A percentile compares a stretch with the other conserved stretches of the same genome.
Conservation (phyloP, 208 protist genomes). For the Herpetomonas tarakana region DNA sequence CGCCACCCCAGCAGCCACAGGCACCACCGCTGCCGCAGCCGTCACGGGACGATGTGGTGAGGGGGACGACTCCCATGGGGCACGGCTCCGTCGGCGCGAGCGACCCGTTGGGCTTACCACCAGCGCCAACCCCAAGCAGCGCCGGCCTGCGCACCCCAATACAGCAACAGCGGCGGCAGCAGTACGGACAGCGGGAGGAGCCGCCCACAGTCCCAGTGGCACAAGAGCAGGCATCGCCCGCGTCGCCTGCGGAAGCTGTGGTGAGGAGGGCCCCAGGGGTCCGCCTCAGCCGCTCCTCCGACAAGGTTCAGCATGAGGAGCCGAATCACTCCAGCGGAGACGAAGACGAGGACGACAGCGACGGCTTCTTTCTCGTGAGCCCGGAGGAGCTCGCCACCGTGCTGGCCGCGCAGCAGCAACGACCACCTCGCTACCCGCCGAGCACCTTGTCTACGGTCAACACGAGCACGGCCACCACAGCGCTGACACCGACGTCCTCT, state of each 20-base stretch:
- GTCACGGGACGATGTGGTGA: not conserved
- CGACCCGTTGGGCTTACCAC: not conserved
- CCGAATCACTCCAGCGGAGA: no score
- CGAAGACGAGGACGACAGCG: conserved; percentile 4
- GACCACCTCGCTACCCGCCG: not conserved
- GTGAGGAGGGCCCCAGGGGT: no score
- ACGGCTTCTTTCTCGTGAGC: not conserved
- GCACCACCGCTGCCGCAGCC: not conserved
- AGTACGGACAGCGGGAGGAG: no score
- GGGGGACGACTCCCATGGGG: not conserved
- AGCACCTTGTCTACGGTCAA: not conserved
- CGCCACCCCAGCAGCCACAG: not conserved
- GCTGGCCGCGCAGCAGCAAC: conserved; percentile 1
- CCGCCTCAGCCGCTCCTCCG: no score
- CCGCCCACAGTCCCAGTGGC: no score
- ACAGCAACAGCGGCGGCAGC: no score
- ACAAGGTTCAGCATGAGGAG: no score
- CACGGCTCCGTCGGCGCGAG: not conserved
- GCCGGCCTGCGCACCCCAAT: not conserved
- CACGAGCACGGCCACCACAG: not conserved
- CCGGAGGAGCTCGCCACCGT: not conserved
- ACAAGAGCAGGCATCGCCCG: no score
- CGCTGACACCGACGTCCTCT: not conserved
- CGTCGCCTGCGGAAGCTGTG: no score
- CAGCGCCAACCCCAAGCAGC: not conserved